Evolutionary conservation across 176 grass and related monocot genomes (phyloP), one percentile per base, ranked within the genome.

Genomic region (Luzula sylvatica): DNA sequence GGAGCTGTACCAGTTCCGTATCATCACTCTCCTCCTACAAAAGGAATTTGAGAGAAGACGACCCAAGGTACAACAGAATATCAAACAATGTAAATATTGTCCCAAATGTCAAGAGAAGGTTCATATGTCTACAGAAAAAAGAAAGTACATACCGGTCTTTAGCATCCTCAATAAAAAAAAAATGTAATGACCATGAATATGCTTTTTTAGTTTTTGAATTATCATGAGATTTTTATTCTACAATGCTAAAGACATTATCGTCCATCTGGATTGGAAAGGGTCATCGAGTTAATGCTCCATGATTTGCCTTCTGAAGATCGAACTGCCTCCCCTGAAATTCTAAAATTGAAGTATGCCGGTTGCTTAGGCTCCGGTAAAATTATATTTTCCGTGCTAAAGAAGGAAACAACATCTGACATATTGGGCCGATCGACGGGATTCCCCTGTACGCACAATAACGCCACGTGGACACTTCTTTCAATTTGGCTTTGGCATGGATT

Each of bases 401-500:
- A 61, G 7, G 20, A 0, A 7, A 61, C 43, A 7, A 61, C 57
- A 26, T 61, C 57, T n/a, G 57, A 61, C 40, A 46, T 61, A 42
- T 8, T 61, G 7, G 57, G 38, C 43, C 57, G 40, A 46, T 61
- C 57, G 14, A 20, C 39, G 3, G 57, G 57, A 61, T 46, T 61
- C 13, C 25, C 57, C 19, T 61, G 57, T 25, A 61, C 40, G 1
- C 57, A 61, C 13, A 61, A 15, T 46, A 61, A 45, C 16, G 16
- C 57, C 1, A 46, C 57, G 43, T 61, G 57, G 14, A 61, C 43
- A 38, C 57, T 42, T 61, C 57, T 61, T 42, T 61, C 39, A 16
- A 46, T 28, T 42, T 61, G 57, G 14, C 3, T 61, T 3, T 61
- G 14, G 13, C 39, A 46, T 11, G 6, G n/a, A 16, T 26, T 38